Conservation (phyloP, 1,139 yeast species). For the Yamadazyma triangularis region DNA sequence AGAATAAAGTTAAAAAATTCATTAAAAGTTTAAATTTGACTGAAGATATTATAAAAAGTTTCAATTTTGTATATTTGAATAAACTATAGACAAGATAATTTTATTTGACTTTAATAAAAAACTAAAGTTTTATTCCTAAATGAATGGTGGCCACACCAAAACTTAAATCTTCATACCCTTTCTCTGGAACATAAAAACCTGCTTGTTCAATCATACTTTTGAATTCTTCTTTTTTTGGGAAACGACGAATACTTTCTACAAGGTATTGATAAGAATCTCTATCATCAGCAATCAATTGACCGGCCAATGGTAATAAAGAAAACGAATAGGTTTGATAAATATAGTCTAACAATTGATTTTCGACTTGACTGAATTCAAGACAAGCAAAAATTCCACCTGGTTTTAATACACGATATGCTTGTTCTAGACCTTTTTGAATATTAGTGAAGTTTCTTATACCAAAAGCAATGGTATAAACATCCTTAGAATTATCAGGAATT, state of each 20-base stretch:
- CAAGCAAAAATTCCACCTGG: conserved; percentile 99
- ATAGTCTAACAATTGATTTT: conserved; percentile 68
- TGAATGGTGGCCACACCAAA: conserved; percentile 97
- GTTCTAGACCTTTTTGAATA: conserved; percentile 85
- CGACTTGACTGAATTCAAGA: conserved; percentile 90
- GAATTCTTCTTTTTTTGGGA: conserved; percentile 90
- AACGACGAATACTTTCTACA: conserved; percentile 87
- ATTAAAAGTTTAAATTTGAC: conserved; percentile 24
- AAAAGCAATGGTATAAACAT: conserved; percentile 92
- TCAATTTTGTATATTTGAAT: conserved; percentile 9
- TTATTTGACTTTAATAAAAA: not conserved
- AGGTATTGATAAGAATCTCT: conserved; percentile 93
- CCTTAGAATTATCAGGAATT: conserved; percentile 84
- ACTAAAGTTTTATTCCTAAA: conserved; percentile 77
- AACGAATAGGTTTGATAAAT: conserved; percentile 86
- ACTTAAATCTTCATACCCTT: conserved; percentile 92
- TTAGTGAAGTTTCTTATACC: conserved; percentile 96
- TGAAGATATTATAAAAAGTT: conserved; percentile 26
- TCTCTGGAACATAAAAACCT: conserved; percentile 82
- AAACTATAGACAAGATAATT: not conserved
- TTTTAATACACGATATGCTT: conserved; percentile 90
- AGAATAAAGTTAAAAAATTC: conserved; percentile 13
- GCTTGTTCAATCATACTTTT: conserved; percentile 91
- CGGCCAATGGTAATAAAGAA: conserved; percentile 86
- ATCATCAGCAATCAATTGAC: conserved; percentile 91